phyloP scores from a whole-genome alignment of 345 rosid genomes.

The Erysimum cheiranthoides region DNA sequence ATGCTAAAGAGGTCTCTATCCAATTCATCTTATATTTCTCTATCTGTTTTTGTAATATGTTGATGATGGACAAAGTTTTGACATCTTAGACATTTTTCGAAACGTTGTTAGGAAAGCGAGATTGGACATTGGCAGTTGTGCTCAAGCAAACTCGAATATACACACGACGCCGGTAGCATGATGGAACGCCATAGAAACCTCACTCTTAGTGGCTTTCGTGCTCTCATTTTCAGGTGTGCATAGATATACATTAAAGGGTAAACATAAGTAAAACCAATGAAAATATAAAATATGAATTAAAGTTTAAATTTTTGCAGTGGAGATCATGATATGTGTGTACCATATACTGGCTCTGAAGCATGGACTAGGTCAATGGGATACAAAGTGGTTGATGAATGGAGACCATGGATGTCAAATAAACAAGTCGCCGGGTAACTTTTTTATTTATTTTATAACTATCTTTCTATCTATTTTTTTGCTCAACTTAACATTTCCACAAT shows the following conservation, averaged over 20 bases:
- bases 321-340: constrained; percentile 97
- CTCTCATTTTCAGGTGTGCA: constrained; percentile 80
- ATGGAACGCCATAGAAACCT: constrained; percentile 81
- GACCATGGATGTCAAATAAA: constrained; percentile 72
- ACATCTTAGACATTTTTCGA: not conserved
- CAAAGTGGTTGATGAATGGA: constrained; percentile 75
- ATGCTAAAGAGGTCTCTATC: constrained; percentile 63
- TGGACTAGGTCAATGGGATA: constrained; percentile 90
- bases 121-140: constrained; percentile 64
- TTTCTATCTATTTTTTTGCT: not conserved
- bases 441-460: not conserved
- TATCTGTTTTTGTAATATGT: not conserved
- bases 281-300: not conserved
- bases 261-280: not conserved
- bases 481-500: not conserved
- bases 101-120: constrained; percentile 48
- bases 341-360: constrained; percentile 88
- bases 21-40: not conserved
- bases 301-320: constrained; percentile 51
- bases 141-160: constrained; percentile 48
- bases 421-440: constrained; percentile 74
- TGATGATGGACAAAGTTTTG: not conserved
- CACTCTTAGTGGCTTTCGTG: constrained; percentile 68
- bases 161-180: constrained; percentile 80
- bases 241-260: not conserved